These are phyloP conservation scores for Citrus glauca DNA, from an alignment of 345 rosid species.

Conservation along the genomic window DNA sequence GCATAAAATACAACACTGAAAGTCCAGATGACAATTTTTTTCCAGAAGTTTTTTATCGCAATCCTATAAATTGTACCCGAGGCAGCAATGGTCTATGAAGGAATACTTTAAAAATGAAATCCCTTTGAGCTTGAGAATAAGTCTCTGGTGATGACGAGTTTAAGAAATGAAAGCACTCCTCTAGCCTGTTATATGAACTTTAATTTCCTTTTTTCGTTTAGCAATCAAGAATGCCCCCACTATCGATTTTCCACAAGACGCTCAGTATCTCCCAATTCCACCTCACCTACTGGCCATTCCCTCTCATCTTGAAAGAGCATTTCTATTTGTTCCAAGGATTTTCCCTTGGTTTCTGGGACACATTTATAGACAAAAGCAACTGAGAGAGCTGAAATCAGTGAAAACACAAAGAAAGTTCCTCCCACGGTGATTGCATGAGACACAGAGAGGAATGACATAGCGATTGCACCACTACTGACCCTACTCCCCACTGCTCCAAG, in stretches of 20 bases:
- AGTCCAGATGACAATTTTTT: background rate
- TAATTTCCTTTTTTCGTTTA: background rate
- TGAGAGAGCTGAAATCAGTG: slow-evolving; percentile 38
- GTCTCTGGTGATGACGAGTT: background rate
- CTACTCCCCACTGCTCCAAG: slow-evolving; percentile 58
- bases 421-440: slow-evolving; percentile 48
- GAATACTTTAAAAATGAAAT: background rate
- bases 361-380: slow-evolving; percentile 40
- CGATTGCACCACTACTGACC: slow-evolving; percentile 55
- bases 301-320: slow-evolving; percentile 34
- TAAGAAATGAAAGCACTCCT: background rate
- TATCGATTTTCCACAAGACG: slow-evolving; percentile 15
- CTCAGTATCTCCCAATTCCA: slow-evolving; percentile 19
- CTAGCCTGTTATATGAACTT: background rate
- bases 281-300: slow-evolving; percentile 28
- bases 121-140: background rate
- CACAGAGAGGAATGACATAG: slow-evolving; percentile 66
- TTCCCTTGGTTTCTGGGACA: slow-evolving; percentile 72
- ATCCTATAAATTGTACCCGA: background rate
- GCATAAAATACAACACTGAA: background rate
- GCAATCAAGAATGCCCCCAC: background rate
- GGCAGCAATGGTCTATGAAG: background rate
- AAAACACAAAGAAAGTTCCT: slow-evolving; percentile 53
- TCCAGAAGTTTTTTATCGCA: background rate
- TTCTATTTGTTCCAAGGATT: slow-evolving; percentile 64